Percentiles rank a stretch among this genome's conserved stretches.
phyloP scores from a whole-genome alignment of 345 rosid genomes.

The Bruguiera gymnorhiza region DNA sequence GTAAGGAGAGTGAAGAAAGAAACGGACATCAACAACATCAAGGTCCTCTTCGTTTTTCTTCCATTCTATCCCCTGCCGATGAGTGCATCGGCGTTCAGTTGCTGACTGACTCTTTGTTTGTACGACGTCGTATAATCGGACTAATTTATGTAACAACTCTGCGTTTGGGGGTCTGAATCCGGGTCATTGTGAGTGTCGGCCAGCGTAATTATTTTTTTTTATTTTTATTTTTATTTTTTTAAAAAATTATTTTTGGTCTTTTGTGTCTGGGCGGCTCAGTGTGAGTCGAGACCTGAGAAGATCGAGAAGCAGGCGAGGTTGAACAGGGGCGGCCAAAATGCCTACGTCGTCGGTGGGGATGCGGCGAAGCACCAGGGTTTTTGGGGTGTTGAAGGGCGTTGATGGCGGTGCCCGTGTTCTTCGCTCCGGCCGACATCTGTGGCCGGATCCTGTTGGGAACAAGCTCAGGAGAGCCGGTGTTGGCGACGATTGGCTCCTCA shows the following conservation, averaged over 20 bases:
- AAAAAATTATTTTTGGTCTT: background rate
- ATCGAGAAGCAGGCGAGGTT: slow-evolving; percentile 18
- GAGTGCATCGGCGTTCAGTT: too few relatives aligned
- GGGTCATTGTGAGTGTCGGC: background rate
- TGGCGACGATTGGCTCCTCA: slow-evolving; percentile 45
- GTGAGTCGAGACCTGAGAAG: slow-evolving; percentile 8
- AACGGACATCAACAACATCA: too few relatives aligned
- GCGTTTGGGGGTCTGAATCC: too few relatives aligned
- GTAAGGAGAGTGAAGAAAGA: slow-evolving; percentile 6
- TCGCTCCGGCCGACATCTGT: slow-evolving; percentile 78
- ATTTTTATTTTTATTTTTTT: background rate
- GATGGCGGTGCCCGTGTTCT: slow-evolving; percentile 70
- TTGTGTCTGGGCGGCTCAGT: background rate
- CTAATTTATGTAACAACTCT: too few relatives aligned
- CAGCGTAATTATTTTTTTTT: background rate
- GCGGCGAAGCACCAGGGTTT: slow-evolving; percentile 72
- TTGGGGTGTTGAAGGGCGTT: slow-evolving; percentile 70
- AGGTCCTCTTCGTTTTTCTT: background rate
- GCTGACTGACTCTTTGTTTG: too few relatives aligned
- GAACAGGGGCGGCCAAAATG: slow-evolving; percentile 46
- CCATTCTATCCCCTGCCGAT: too few relatives aligned
- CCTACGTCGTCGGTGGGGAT: slow-evolving; percentile 83
- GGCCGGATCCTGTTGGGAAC: slow-evolving; percentile 50
- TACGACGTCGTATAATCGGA: too few relatives aligned
- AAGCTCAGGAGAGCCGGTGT: slow-evolving; percentile 49